A percentile compares a stretch with the other conserved stretches of the same genome.
Evolutionary conservation across 2,329 filamentous ascomycete species (phyloP).

Genomic region (Penicillium sp.): DNA sequence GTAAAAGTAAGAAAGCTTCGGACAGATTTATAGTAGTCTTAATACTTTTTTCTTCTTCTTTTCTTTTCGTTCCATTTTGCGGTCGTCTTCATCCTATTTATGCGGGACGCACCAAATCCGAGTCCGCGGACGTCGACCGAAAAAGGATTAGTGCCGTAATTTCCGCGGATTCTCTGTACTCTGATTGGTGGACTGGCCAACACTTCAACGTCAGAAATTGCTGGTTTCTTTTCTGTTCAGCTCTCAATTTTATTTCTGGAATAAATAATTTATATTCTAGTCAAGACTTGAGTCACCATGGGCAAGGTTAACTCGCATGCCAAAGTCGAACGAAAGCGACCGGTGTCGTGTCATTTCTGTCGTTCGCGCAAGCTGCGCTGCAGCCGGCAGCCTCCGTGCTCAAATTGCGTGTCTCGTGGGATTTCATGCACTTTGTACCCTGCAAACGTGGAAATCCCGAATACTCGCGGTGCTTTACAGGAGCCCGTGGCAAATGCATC

Average conservation of each 20-base stretch:
- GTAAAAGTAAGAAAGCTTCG: not conserved
- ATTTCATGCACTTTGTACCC: constrained; percentile 22
- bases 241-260: too few relatives aligned
- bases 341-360: constrained; percentile 34
- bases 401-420: constrained; percentile 39
- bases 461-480: not conserved
- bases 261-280: not conserved
- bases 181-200: not conserved
- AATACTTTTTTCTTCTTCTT: too few relatives aligned
- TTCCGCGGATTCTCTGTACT: constrained; percentile 1
- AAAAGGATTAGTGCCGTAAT: not conserved
- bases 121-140: not conserved
- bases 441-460: not conserved
- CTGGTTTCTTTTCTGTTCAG: too few relatives aligned
- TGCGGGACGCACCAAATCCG: not conserved
- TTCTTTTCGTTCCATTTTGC: too few relatives aligned
- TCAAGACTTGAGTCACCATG: not conserved
- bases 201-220: not conserved
- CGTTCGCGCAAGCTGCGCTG: constrained; percentile 47
- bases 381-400: constrained; percentile 48
- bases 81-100: not conserved
- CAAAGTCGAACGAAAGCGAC: constrained; percentile 18
- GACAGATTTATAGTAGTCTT: too few relatives aligned
- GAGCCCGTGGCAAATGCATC: not conserved
- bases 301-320: not conserved